Evolutionary conservation across 768 basidiomycete species (phyloP).

Genomic region (Lactifluus subvellereus): DNA sequence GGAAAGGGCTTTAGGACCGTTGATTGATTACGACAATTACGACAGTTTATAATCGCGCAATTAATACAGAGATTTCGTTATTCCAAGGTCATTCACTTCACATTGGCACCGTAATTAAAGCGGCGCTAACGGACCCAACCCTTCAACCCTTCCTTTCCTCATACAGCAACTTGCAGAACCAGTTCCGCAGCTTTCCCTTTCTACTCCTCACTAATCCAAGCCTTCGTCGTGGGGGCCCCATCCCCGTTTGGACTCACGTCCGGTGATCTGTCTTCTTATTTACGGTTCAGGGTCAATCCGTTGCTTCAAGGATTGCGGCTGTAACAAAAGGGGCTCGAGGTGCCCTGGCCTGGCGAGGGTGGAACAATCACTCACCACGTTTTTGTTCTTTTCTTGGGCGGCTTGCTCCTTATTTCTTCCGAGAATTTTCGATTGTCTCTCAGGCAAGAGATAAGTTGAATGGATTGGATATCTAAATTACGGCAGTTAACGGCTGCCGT

Average conservation of each 20-base stretch:
- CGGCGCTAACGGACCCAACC: neutral
- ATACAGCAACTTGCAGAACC: neutral
- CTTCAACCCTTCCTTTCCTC: neutral
- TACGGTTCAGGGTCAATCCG: neutral
- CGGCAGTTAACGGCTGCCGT: too few relatives aligned
- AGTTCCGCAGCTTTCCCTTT: neutral
- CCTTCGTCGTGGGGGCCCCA: neutral
- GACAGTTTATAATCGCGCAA: neutral
- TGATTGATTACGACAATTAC: neutral
- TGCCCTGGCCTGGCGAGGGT: too few relatives aligned
- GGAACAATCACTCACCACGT: neutral
- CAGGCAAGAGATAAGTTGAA: neutral
- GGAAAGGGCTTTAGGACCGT: neutral
- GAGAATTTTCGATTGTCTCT: neutral
- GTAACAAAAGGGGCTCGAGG: neutral
- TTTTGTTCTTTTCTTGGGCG: neutral
- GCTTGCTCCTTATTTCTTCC: neutral
- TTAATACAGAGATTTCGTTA: neutral
- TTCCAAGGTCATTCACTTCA: neutral
- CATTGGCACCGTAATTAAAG: neutral
- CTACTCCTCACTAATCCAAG: neutral
- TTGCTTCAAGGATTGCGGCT: neutral
- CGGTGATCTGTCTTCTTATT: neutral
- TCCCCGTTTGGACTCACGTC: neutral
- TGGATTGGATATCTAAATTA: too few relatives aligned